Base-by-base conservation (phyloP, 2,329 filamentous ascomycete genomes). In the Penicillium sp. region DNA sequence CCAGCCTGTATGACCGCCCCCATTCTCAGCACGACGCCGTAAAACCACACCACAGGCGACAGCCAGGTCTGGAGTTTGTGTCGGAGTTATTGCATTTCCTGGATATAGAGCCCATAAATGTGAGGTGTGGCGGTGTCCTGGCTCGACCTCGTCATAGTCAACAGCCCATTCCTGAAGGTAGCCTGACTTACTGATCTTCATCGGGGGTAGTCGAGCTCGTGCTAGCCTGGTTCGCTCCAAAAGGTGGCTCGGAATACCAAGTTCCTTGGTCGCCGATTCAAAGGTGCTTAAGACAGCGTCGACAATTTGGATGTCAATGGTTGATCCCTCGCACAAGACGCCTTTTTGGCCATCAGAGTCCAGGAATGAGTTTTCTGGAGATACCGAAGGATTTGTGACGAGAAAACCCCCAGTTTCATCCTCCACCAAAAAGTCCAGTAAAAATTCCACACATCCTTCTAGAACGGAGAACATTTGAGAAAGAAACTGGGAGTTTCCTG, bases 1-100 rank as follows among this genome's bases (percentile, higher is more conserved):
- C 81, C 80, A 83, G 0, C 81, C 81, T 0, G 79, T 83, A 48
- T 80, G 75, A 0, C 78, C 80, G 4, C 78, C 76, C 9, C 76
- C 76, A 42, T 75, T 63, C n/a, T 67, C 60, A 7, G 70, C 72
- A n/a, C 67, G 67, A 55, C 55, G 56, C 44, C 49, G 52, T 24
- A 70, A 52, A 7, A 59, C 58, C 18, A 60, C 63, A 24, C 56
- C 54, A 7, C 70, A 71, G 1, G 72, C 72, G 5, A 60, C 55
- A 11, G 70, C 65, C 2, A 75, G 64, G 7, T 61, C 67, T 10
- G 67, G 69, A 1, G 71, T 71, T 4, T 69, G 67, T 1, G 61
- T 59, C 3, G 67, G 70, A 2, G 71, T 70, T n/a, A 80, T 77
- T 2, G 62, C 55, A 5, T 67, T 70, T 0, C 78, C 78, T 0